A percentile compares a stretch with the other conserved stretches of the same genome.
Evolutionary conservation across 179 eudicot genomes (phyloP).

Genomic region (Corrigiola litoralis): DNA sequence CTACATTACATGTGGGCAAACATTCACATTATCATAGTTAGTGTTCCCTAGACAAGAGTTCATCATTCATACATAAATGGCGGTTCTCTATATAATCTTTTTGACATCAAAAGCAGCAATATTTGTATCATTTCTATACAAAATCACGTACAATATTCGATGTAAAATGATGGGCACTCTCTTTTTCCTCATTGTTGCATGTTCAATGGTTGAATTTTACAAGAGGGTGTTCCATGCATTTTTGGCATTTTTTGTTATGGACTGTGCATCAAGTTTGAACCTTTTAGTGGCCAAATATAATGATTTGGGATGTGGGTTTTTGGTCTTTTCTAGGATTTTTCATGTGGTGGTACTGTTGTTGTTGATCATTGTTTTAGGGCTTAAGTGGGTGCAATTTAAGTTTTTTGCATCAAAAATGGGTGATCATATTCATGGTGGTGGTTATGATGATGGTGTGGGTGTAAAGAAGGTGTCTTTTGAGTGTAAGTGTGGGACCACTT

Average conservation of each 20-base stretch:
- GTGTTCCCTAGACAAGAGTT: constrained; percentile 2
- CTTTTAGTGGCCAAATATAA: constrained; percentile 25
- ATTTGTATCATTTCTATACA: constrained; percentile 22
- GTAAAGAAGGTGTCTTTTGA: constrained; percentile 16
- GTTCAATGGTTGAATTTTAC: constrained; percentile 36
- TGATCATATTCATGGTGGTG: constrained; percentile 25
- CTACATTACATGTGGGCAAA: constrained; percentile 10
- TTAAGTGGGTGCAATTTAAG: constrained; percentile 36
- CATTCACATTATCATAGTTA: neutral
- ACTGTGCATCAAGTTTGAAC: constrained; percentile 43
- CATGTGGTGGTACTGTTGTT: constrained; percentile 33
- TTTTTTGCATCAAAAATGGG: constrained; percentile 9
- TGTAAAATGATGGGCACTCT: constrained; percentile 29
- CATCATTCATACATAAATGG: constrained; percentile 10
- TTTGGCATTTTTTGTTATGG: constrained; percentile 38
- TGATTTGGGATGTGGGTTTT: constrained; percentile 56
- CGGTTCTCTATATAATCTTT: constrained; percentile 13
- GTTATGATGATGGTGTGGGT: constrained; percentile 22
- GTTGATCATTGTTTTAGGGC: constrained; percentile 39
- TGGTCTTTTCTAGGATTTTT: constrained; percentile 31
- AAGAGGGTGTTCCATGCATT: constrained; percentile 27
- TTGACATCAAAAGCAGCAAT: constrained; percentile 25
- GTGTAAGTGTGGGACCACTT: constrained; percentile 20
- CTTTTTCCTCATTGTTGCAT: constrained; percentile 24
- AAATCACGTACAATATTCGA: constrained; percentile 16